A percentile compares a stretch with the other conserved stretches of the same genome.
Conservation (phyloP, 1,284 basidiomycete genomes). For the Mycosarcoma mackinlayi region DNA sequence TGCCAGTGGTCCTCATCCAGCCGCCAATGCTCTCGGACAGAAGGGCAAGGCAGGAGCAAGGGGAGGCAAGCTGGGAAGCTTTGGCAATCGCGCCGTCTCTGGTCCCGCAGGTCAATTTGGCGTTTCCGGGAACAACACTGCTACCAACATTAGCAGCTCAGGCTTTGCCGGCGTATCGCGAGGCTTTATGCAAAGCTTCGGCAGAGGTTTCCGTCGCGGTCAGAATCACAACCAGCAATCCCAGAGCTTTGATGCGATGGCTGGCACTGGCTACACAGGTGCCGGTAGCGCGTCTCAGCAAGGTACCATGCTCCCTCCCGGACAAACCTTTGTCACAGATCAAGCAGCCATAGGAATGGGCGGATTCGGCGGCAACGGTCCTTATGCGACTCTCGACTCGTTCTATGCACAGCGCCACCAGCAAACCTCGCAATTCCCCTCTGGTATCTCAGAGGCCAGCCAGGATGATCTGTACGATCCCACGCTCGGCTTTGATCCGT, state of each 20-base stretch:
- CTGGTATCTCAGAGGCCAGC: constrained; percentile 36
- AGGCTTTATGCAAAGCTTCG: constrained; percentile 49
- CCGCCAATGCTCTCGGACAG: constrained; percentile 10
- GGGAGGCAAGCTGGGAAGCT: constrained; percentile 31
- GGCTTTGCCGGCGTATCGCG: constrained; percentile 34
- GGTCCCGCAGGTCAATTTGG: constrained; percentile 36
- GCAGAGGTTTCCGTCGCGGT: constrained; percentile 36
- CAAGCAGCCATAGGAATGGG: constrained; percentile 22
- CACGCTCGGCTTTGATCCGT: constrained; percentile 45
- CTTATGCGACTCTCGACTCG: constrained; percentile 18
- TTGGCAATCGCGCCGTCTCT: constrained; percentile 40
- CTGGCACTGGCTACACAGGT: constrained; percentile 14
- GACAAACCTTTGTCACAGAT: constrained; percentile 24
- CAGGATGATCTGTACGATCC: constrained; percentile 51
- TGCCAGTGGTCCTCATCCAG: constrained; percentile 32
- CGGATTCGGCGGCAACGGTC: constrained; percentile 11
- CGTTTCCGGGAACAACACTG: constrained; percentile 15
- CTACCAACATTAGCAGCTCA: constrained; percentile 3
- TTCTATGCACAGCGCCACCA: constrained; percentile 26
- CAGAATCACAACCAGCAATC: constrained; percentile 23
- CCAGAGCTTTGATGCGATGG: constrained; percentile 32
- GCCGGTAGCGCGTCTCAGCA: constrained; percentile 8
- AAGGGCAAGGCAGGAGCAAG: constrained; percentile 36
- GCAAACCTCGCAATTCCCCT: constrained; percentile 25
- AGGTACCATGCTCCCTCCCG: constrained; percentile 27